Evolutionary conservation across 768 basidiomycete species (phyloP).

Genomic region (Boletus rex-veris): DNA sequence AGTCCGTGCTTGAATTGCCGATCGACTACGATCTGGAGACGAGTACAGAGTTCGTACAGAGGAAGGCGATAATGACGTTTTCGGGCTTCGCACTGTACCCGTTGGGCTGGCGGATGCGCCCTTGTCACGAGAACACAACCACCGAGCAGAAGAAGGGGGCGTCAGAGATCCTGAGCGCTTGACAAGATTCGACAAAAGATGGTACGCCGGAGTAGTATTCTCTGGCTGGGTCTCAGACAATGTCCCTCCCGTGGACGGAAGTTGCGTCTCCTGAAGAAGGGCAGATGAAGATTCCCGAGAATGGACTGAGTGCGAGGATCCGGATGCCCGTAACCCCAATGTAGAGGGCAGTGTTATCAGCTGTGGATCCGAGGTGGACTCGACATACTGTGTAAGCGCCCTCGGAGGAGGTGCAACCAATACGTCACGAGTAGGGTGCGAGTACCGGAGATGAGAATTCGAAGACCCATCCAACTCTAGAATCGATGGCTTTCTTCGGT

Average conservation of each 20-base stretch:
- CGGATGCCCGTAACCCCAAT: slow-evolving; percentile 52
- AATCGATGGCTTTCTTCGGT: slow-evolving; percentile 48
- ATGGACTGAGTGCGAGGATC: slow-evolving; percentile 25
- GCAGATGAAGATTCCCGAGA: slow-evolving; percentile 2
- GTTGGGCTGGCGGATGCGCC: slow-evolving; percentile 33
- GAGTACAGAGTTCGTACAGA: slow-evolving; percentile 7
- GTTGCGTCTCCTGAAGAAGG: slow-evolving; percentile 1
- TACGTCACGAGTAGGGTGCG: slow-evolving; percentile 47
- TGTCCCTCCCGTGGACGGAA: not conserved
- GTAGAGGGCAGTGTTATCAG: slow-evolving; percentile 65
- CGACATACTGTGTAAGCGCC: slow-evolving; percentile 72
- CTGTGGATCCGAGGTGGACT: slow-evolving; percentile 50
- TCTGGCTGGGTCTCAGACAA: slow-evolving; percentile 39
- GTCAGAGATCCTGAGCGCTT: slow-evolving; percentile 32
- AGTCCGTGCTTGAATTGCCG: slow-evolving; percentile 5
- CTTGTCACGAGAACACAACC: slow-evolving; percentile 33
- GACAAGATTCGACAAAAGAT: slow-evolving; percentile 59
- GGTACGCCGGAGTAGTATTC: slow-evolving; percentile 54
- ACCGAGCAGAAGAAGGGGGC: slow-evolving; percentile 21
- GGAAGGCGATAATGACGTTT: slow-evolving; percentile 12
- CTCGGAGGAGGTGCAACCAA: slow-evolving; percentile 69
- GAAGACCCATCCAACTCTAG: slow-evolving; percentile 33
- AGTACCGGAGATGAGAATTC: slow-evolving; percentile 44
- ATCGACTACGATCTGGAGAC: slow-evolving; percentile 16
- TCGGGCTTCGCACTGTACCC: slow-evolving; percentile 24